Base-by-base conservation (phyloP, 805 yeast genomes). In the Schwanniomyces yamadae region DNA sequence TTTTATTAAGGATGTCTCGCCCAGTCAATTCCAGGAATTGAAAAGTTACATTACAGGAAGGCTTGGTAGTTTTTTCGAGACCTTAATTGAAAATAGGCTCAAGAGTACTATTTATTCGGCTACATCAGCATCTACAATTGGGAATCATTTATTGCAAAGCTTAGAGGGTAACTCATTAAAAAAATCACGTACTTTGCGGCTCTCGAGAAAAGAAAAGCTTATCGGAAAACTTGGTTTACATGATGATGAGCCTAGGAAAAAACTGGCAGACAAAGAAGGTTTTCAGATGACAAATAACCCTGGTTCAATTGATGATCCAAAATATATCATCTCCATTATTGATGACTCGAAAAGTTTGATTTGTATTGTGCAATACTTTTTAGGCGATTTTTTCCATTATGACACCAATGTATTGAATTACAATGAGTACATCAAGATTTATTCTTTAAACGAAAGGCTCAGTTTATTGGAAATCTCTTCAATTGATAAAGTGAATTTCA, bases 1-100 rank as follows among this genome's bases (percentile, higher is more conserved):
- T 40, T 67, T 82, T 49, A 69, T 82, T 15, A 84, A 80, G 43
- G 78, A 77, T 33, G 63, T 77, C 4, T 76, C 84, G 2, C 57
- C 61, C 0, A 57, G 57, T 2, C 71, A 74, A 4, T 84, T 73
- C 54, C 41, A 52, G 6, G 62, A 59, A n/a, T 74, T 80, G 37
- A 63, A 62, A 17, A 67, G 67, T 9, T 69, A 59, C 41, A 57
- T 80, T 30, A 66, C 65, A 23, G 40, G 49, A 27, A 44, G 40
- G 13, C 42, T 60, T 21, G 49, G 59, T 35, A 53, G 42, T 4
- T 57, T 64, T 26, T 44, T 65, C 21, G 66, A 61, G 18, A 45
- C 39, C 4, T 26, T 57, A 5, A 42, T 66, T 24, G 39, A 32
- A 9, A 30, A 39, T 11, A 55, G 59, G 24, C 34, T 61, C 10